Conservation (phyloP, 352 stramenopile species). For the Phytopythium ostracodes region DNA sequence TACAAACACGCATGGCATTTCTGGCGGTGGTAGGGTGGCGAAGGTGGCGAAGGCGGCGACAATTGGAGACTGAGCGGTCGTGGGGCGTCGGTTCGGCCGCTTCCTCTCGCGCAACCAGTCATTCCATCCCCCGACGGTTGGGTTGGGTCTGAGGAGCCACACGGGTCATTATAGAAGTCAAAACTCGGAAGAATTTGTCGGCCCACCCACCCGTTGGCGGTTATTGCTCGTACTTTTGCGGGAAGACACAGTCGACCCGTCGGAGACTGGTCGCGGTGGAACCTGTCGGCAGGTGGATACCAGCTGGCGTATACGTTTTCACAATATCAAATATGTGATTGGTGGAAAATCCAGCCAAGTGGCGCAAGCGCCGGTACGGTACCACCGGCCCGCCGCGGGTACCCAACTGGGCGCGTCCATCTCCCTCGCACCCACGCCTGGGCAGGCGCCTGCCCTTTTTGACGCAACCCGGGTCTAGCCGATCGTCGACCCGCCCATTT, state of each 20-base stretch:
- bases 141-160: too few species aligned
- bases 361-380: neutral
- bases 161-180: neutral
- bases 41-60: neutral
- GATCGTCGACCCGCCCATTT: neutral
- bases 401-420: conserved; percentile 4
- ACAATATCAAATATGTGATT: neutral
- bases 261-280: neutral
- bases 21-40: neutral
- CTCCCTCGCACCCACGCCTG: neutral
- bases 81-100: neutral
- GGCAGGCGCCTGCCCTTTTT: conserved; percentile 2
- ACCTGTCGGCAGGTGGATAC: neutral
- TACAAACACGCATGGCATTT: too few species aligned
- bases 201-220: neutral
- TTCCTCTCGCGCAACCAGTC: conserved; percentile 1
- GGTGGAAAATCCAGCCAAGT: conserved; percentile 8
- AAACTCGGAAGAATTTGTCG: neutral
- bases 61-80: conserved; percentile 4
- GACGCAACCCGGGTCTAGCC: neutral
- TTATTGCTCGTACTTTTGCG: neutral
- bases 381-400: neutral
- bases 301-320: neutral
- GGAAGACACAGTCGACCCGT: neutral
- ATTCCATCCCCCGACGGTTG: neutral